phyloP scores from a whole-genome alignment of 345 rosid species.

The Camelina sativa region DNA sequence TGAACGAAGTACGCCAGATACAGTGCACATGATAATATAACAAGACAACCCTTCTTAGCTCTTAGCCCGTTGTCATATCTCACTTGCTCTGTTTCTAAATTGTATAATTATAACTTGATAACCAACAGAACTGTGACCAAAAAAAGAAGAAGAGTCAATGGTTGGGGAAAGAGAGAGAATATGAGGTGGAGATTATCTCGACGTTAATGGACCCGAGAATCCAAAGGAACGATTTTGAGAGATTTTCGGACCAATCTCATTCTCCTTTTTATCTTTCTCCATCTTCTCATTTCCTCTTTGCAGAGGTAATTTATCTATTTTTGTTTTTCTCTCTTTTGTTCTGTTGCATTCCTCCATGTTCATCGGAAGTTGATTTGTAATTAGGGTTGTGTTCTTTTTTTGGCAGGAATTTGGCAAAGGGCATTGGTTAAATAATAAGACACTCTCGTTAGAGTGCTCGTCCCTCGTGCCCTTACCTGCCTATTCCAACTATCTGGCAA shows the following conservation, averaged over 20 bases:
- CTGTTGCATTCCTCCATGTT: background rate
- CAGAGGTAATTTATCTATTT: constrained; percentile 49
- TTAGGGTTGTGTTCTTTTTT: background rate
- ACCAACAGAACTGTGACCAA: background rate
- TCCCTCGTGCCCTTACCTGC: constrained; percentile 51
- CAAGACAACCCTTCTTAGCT: background rate
- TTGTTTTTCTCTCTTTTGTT: background rate
- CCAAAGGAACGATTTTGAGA: constrained; percentile 40
- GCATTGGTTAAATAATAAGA: constrained; percentile 37
- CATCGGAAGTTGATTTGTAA: constrained; percentile 11
- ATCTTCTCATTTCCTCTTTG: constrained; percentile 43
- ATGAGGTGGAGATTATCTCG: constrained; percentile 11
- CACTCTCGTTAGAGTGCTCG: constrained; percentile 44
- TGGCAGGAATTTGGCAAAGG: constrained; percentile 51
- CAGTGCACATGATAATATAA: background rate
- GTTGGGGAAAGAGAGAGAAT: constrained; percentile 25
- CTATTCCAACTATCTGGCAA: constrained; percentile 38
- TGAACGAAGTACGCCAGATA: background rate
- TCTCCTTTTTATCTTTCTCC: constrained; percentile 38
- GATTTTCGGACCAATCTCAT: constrained; percentile 29
- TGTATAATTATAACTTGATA: constrained; percentile 4
- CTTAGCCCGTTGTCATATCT: background rate
- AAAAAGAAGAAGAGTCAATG: constrained; percentile 24
- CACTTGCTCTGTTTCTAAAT: background rate
- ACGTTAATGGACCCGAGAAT: constrained; percentile 27